These are phyloP conservation scores for Tolypocladium guangdongense DNA, from an alignment of 2,329 filamentous ascomycete genomes.

Conservation along the genomic window DNA sequence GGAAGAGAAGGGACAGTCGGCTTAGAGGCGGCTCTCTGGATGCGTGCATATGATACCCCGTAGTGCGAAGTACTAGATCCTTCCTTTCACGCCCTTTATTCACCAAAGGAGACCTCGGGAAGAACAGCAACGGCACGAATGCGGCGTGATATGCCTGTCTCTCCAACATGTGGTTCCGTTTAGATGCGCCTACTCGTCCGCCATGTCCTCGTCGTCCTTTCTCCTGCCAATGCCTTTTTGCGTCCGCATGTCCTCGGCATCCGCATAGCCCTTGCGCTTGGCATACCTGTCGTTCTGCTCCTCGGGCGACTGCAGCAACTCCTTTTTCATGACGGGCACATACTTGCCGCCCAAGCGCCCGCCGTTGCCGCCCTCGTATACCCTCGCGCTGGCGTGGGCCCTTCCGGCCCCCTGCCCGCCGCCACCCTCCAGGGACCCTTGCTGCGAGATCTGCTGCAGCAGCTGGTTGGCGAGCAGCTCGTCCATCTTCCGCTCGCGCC, in stretches of 20 bases:
- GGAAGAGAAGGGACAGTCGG: constrained; percentile 18
- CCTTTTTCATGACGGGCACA: constrained; percentile 41
- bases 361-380: constrained; percentile 46
- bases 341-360: constrained; percentile 43
- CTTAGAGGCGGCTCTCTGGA: neutral
- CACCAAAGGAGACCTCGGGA: neutral
- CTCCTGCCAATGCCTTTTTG: constrained; percentile 21
- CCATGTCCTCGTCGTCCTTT: constrained; percentile 13
- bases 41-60: constrained; percentile 1
- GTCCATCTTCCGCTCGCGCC: constrained; percentile 80
- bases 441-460: constrained; percentile 47
- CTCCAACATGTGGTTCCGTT: neutral
- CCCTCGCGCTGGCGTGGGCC: constrained; percentile 14
- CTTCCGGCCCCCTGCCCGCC: constrained; percentile 27
- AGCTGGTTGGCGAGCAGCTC: constrained; percentile 71
- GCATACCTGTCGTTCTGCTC: constrained; percentile 52
- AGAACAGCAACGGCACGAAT: neutral
- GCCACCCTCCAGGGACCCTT: constrained; percentile 19
- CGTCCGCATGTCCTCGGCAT: constrained; percentile 35
- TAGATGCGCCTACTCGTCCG: constrained; percentile 8
- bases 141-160: neutral
- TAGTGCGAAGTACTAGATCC: neutral
- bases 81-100: neutral
- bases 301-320: constrained; percentile 35
- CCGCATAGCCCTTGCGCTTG: constrained; percentile 46